phyloP scores from a whole-genome alignment of 176 grass and related monocot species.

The Oryza longistaminata region DNA sequence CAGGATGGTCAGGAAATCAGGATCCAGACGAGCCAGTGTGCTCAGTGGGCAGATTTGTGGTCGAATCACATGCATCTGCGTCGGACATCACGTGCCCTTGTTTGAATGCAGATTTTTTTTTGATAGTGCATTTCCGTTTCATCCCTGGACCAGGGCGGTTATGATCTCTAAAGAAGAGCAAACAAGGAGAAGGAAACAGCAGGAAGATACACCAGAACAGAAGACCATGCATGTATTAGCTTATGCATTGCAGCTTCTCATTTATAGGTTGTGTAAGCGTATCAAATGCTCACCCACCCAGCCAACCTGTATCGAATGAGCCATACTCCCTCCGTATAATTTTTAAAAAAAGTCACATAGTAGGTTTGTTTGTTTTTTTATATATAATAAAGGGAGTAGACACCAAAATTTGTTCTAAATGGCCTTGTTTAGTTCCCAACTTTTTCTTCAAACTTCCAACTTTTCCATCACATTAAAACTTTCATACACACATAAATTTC shows the following conservation, averaged over 20 bases:
- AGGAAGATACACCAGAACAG: not conserved
- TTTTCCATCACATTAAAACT: too few relatives aligned
- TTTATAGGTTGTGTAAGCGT: not conserved
- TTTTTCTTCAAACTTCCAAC: too few relatives aligned
- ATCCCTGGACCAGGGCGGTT: not conserved
- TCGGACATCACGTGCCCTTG: conserved; percentile 18
- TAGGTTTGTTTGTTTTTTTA: too few relatives aligned
- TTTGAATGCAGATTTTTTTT: not conserved
- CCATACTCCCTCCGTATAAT: too few relatives aligned
- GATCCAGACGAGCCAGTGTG: not conserved
- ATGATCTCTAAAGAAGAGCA: not conserved
- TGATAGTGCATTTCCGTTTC: not conserved
- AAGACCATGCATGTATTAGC: not conserved
- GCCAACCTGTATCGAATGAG: not conserved
- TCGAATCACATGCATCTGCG: not conserved
- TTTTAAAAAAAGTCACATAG: too few relatives aligned
- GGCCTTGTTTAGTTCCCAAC: too few relatives aligned
- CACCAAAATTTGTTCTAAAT: not conserved
- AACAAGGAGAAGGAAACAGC: not conserved
- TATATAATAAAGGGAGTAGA: too few relatives aligned
- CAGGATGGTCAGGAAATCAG: not conserved
- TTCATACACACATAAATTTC: too few relatives aligned
- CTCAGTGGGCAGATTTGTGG: not conserved
- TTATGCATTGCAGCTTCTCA: not conserved
- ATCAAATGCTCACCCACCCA: not conserved